phyloP scores from a whole-genome alignment of 768 basidiomycete genomes.

The Russula sp. region DNA sequence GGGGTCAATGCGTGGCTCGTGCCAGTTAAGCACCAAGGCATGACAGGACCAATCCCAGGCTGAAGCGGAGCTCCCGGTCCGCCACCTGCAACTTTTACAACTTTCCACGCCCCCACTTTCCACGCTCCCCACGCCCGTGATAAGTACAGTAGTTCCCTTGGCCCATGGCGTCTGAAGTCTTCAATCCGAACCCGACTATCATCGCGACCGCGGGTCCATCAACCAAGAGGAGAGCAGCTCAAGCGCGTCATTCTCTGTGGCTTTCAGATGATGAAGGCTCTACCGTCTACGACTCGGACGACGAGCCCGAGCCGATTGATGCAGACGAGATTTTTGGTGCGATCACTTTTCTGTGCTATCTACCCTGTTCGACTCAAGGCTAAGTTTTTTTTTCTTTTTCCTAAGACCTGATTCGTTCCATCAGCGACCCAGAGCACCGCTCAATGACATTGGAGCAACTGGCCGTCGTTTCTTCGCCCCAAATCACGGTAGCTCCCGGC shows the following conservation, averaged over 20 bases:
- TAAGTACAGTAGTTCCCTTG: background rate
- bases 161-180: constrained; percentile 48
- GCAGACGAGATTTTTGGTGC: constrained; percentile 88
- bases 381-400: background rate
- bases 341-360: constrained; percentile 2
- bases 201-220: constrained; percentile 48
- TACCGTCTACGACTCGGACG: constrained; percentile 25
- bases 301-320: constrained; percentile 69
- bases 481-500: constrained; percentile 59
- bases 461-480: constrained; percentile 86
- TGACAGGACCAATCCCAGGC: background rate
- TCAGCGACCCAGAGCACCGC: constrained; percentile 94
- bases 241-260: constrained; percentile 53
- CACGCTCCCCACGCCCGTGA: too few species aligned
- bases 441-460: constrained; percentile 87
- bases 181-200: constrained; percentile 88
- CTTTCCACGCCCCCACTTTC: background rate
- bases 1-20: constrained; percentile 2
- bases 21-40: background rate
- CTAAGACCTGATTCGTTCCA: constrained; percentile 82
- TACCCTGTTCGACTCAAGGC: background rate
- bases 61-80: background rate
- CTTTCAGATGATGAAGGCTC: constrained; percentile 30
- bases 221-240: constrained; percentile 34
- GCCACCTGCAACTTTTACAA: background rate